A percentile compares a stretch with the other conserved stretches of the same genome.
phyloP scores from a whole-genome alignment of 208 protist genomes.

The Wallacemonas rigidus region DNA sequence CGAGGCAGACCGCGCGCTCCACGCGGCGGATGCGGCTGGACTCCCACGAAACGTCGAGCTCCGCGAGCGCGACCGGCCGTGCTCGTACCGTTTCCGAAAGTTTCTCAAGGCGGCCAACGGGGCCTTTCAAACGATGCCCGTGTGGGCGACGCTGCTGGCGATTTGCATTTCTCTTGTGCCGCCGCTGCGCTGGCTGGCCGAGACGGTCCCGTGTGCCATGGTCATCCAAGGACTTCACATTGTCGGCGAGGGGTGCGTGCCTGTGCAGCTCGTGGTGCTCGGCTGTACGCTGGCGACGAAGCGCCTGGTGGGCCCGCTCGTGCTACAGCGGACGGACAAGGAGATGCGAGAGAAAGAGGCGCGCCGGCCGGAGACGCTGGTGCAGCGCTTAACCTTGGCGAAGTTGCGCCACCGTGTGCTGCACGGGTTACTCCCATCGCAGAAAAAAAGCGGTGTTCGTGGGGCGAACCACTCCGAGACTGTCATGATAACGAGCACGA shows the following conservation, averaged over 20 bases:
- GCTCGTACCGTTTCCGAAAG: conserved; percentile 15
- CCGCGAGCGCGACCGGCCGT: conserved; percentile 21
- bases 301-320: conserved; percentile 14
- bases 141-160: conserved; percentile 33
- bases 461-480: not conserved
- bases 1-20: not conserved
- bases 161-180: conserved; percentile 42
- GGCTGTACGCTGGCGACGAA: conserved; percentile 38
- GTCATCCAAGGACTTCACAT: conserved; percentile 36
- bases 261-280: conserved; percentile 42
- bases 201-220: conserved; percentile 24
- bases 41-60: conserved; percentile 20
- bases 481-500: not conserved
- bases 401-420: conserved; percentile 7
- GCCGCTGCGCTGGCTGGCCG: conserved; percentile 31
- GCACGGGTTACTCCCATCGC: not conserved
- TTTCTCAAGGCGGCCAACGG: conserved; percentile 9
- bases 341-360: conserved; percentile 10
- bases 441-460: not conserved
- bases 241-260: conserved; percentile 40
- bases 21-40: not conserved
- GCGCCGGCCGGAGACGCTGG: not conserved
- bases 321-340: conserved; percentile 15
- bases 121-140: conserved; percentile 24
- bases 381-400: conserved; percentile 6